Percentiles rank a stretch among this genome's conserved stretches.
Conservation (phyloP, 345 rosid genomes). For the Litchi chinensis region DNA sequence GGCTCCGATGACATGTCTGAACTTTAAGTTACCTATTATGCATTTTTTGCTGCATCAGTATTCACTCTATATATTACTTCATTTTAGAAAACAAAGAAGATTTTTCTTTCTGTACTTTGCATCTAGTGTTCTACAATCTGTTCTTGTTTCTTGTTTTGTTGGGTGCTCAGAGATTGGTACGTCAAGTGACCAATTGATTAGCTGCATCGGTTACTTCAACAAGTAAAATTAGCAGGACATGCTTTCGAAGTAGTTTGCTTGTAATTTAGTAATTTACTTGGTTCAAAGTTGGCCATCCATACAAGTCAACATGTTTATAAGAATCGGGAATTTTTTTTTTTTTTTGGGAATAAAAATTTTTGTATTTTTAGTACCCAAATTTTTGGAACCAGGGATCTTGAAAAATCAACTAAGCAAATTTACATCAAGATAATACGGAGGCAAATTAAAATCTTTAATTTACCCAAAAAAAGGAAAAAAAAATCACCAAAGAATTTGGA, state of each 20-base stretch:
- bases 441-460: too few relatives aligned
- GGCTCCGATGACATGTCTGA: not conserved
- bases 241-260: not conserved
- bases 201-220: not conserved
- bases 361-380: too few relatives aligned
- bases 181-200: not conserved
- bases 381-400: not conserved
- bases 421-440: not conserved
- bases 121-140: not conserved
- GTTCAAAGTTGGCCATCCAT: not conserved
- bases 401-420: too few relatives aligned
- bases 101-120: not conserved
- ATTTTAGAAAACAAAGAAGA: not conserved
- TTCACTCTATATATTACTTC: too few relatives aligned
- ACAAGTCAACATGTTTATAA: not conserved
- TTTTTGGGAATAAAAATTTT: too few relatives aligned
- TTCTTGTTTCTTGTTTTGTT: not conserved
- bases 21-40: not conserved
- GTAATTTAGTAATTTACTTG: not conserved
- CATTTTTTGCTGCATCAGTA: not conserved
- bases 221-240: not conserved
- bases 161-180: not conserved
- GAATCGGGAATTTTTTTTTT: not conserved
- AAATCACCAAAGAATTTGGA: too few relatives aligned
- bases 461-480: too few relatives aligned